These are phyloP conservation scores for Pseudoscleropodium purum DNA, from an alignment of 225 moss, liverwort and hornwort species.

Conservation along the genomic window DNA sequence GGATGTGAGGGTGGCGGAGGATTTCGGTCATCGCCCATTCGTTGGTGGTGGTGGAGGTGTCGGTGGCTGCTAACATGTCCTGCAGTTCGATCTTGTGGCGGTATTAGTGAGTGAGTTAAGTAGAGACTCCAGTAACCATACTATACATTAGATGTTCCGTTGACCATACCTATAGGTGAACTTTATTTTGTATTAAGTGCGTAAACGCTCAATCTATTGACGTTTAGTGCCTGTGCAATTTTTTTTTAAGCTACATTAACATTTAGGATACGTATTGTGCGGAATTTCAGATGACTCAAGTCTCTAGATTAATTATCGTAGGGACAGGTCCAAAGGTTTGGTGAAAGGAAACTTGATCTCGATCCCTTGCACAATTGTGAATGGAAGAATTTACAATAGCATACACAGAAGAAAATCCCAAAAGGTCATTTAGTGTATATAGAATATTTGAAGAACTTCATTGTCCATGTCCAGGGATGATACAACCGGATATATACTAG, in stretches of 20 bases:
- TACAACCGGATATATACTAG: background rate
- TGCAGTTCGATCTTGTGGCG: background rate
- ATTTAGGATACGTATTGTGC: too few species aligned
- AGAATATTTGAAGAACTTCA: background rate
- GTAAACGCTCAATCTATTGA: background rate
- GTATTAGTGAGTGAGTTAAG: background rate
- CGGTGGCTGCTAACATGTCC: conserved; percentile 24
- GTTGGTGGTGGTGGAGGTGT: conserved; percentile 19
- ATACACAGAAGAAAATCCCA: background rate
- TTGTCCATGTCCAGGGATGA: background rate
- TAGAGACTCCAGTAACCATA: background rate
- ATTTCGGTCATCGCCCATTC: conserved; percentile 46
- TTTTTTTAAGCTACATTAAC: background rate
- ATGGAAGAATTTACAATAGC: background rate
- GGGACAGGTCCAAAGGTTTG: background rate
- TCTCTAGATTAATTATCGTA: background rate
- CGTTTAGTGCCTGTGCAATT: background rate
- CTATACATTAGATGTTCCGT: background rate
- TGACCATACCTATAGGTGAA: background rate
- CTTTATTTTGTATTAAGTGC: background rate
- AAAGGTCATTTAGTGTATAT: too few species aligned
- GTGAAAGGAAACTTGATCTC: background rate
- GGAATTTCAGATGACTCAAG: background rate
- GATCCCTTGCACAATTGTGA: too few species aligned
- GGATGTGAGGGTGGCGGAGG: conserved; percentile 11